A percentile compares a stretch with the other conserved stretches of the same genome.
phyloP scores from a whole-genome alignment of 2,329 filamentous ascomycete species.

The Aspergillus novoparasiticus region DNA sequence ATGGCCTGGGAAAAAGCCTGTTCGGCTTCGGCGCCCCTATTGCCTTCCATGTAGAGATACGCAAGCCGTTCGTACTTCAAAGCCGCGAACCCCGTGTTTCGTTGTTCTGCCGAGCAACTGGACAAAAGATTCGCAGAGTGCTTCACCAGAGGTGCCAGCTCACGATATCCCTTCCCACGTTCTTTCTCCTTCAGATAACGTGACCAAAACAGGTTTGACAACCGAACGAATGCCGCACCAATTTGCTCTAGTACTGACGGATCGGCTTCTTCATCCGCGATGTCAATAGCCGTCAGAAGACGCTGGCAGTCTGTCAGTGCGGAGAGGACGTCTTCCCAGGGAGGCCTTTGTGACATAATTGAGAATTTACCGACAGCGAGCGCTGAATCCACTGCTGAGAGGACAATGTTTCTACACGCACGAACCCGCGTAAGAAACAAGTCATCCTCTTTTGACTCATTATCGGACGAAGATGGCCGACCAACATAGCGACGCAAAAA shows the following conservation, averaged over 20 bases:
- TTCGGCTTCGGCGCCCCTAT: conserved; percentile 37
- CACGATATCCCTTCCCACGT: conserved; percentile 31
- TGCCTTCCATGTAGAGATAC: conserved; percentile 42
- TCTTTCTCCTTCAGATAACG: conserved; percentile 48
- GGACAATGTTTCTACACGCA: conserved; percentile 39
- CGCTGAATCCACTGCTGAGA: conserved; percentile 44
- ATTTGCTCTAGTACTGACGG: conserved; percentile 22
- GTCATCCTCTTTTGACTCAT: conserved; percentile 31
- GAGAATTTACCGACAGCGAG: conserved; percentile 44
- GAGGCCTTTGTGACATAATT: conserved; percentile 36
- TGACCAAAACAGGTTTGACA: conserved; percentile 53
- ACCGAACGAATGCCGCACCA: conserved; percentile 36
- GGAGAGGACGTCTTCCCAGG: conserved; percentile 42
- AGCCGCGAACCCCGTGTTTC: conserved; percentile 41
- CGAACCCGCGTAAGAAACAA: conserved; percentile 34
- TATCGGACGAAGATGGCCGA: conserved; percentile 29
- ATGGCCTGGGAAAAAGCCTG: conserved; percentile 44
- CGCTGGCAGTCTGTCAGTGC: conserved; percentile 41
- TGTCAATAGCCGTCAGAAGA: conserved; percentile 35
- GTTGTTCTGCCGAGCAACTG: conserved; percentile 35
- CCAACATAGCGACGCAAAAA: conserved; percentile 47
- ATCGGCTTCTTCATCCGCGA: conserved; percentile 17
- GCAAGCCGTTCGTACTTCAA: conserved; percentile 50
- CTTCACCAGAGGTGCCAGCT: conserved; percentile 43
- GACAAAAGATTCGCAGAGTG: conserved; percentile 44